Conservation (phyloP, 352 stramenopile species). For the Halophytophthora polymorphica region DNA sequence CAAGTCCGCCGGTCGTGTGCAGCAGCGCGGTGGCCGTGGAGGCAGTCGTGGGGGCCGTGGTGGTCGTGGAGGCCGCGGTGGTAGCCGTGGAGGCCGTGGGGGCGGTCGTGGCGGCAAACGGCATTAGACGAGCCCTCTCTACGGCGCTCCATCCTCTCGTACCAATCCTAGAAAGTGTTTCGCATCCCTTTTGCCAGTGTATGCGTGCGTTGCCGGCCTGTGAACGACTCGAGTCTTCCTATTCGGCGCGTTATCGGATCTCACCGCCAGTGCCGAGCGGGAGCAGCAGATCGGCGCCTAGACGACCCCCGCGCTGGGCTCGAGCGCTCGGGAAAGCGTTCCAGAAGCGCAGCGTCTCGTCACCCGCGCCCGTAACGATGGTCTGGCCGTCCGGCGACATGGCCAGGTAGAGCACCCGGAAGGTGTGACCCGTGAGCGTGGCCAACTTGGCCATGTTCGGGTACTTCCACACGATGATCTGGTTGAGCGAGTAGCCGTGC, state of each 20-base stretch:
- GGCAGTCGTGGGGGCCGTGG: conserved; percentile 15
- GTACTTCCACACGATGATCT: conserved; percentile 98
- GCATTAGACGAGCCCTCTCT: conserved; percentile 26
- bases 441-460: conserved; percentile 95
- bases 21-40: conserved; percentile 20
- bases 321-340: conserved; percentile 93
- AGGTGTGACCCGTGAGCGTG: conserved; percentile 95
- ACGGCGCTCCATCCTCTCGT: conserved; percentile 14
- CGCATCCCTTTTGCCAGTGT: conserved; percentile 10
- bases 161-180: conserved; percentile 28
- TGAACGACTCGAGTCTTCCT: conserved; percentile 6
- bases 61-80: conserved; percentile 25
- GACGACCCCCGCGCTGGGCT: conserved; percentile 36
- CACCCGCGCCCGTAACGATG: conserved; percentile 96
- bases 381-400: conserved; percentile 96
- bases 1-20: conserved; percentile 68
- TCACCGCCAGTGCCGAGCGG: conserved; percentile 51
- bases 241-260: conserved; percentile 45
- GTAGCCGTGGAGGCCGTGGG: conserved; percentile 24
- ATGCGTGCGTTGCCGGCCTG: conserved; percentile 3
- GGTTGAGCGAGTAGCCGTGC: conserved; percentile 98
- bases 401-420: conserved; percentile 95
- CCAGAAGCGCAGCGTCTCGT: conserved; percentile 98
- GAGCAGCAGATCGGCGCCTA: conserved; percentile 57
- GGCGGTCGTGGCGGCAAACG: conserved; percentile 27